These are phyloP conservation scores for Aphanoascus verrucosus DNA, from an alignment of 2,329 filamentous ascomycete species.

Conservation along the genomic window DNA sequence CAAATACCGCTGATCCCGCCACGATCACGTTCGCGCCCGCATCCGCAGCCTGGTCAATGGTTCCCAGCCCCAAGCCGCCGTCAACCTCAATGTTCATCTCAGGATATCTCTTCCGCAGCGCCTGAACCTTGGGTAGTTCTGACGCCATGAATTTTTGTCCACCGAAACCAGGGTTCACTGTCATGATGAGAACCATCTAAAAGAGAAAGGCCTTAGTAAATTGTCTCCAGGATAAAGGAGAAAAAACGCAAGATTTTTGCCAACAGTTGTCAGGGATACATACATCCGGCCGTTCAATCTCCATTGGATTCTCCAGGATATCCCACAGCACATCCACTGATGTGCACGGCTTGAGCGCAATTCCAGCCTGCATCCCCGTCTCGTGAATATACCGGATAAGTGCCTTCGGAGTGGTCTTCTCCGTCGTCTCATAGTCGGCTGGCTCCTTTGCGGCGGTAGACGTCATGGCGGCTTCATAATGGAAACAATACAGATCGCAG, in stretches of 20 bases:
- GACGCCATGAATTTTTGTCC: slow-evolving; percentile 98
- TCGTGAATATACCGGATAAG: slow-evolving; percentile 86
- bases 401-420: slow-evolving; percentile 69
- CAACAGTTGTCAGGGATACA: slow-evolving; percentile 31
- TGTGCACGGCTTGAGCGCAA: slow-evolving; percentile 91
- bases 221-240: neutral
- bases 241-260: neutral
- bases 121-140: slow-evolving; percentile 85
- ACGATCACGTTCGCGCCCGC: slow-evolving; percentile 98
- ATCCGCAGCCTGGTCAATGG: slow-evolving; percentile 86
- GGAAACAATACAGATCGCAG: slow-evolving; percentile 98
- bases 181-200: slow-evolving; percentile 97
- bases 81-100: slow-evolving; percentile 96
- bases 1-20: slow-evolving; percentile 90
- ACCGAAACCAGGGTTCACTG: slow-evolving; percentile 91
- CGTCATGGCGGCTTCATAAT: slow-evolving; percentile 85
- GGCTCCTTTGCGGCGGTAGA: slow-evolving; percentile 77
- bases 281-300: slow-evolving; percentile 78
- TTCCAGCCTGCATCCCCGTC: slow-evolving; percentile 75
- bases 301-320: slow-evolving; percentile 61
- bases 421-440: slow-evolving; percentile 51
- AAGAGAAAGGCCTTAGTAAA: neutral
- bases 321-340: slow-evolving; percentile 86
- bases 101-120: slow-evolving; percentile 72
- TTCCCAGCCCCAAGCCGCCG: slow-evolving; percentile 75